Percentiles rank a stretch among this genome's conserved stretches.
These are phyloP conservation scores for Taphrina confusa DNA, from an alignment of 1,139 yeast genomes.

Conservation along the genomic window DNA sequence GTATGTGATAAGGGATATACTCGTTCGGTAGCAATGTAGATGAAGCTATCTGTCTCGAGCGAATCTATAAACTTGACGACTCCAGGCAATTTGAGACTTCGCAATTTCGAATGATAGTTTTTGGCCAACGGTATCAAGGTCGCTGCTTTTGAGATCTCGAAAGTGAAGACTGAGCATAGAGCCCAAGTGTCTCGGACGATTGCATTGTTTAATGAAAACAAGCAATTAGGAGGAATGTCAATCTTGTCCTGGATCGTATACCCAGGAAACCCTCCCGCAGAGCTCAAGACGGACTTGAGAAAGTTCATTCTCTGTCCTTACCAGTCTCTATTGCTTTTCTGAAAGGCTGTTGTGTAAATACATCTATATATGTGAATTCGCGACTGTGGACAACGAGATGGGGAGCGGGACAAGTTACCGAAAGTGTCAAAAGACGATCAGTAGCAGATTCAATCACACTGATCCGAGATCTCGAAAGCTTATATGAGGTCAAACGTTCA, in stretches of 20 bases:
- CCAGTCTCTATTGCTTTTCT: neutral
- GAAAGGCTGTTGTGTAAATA: neutral
- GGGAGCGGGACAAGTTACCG: no score
- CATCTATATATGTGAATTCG: no score
- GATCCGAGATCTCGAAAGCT: no score
- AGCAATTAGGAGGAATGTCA: conserved; percentile 39
- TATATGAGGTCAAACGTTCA: no score
- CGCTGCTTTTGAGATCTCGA: conserved; percentile 54
- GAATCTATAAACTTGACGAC: conserved; percentile 69
- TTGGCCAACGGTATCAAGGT: conserved; percentile 55
- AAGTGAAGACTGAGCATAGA: conserved; percentile 61
- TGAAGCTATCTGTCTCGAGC: conserved; percentile 58
- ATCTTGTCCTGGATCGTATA: conserved; percentile 39
- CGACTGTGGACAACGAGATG: no score
- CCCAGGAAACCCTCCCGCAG: conserved; percentile 38
- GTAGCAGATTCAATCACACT: neutral
- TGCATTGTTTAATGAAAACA: conserved; percentile 41
- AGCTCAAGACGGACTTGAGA: conserved; percentile 40
- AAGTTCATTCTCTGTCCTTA: conserved; percentile 39
- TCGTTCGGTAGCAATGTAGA: conserved; percentile 77
- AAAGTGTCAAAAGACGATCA: neutral
- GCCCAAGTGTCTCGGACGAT: conserved; percentile 47
- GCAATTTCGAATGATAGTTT: conserved; percentile 66
- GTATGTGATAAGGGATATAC: conserved; percentile 58
- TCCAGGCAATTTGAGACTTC: conserved; percentile 76